These are phyloP conservation scores for Pseudogymnoascus sp. DNA, from an alignment of 2,329 filamentous ascomycete species.

Conservation along the genomic window DNA sequence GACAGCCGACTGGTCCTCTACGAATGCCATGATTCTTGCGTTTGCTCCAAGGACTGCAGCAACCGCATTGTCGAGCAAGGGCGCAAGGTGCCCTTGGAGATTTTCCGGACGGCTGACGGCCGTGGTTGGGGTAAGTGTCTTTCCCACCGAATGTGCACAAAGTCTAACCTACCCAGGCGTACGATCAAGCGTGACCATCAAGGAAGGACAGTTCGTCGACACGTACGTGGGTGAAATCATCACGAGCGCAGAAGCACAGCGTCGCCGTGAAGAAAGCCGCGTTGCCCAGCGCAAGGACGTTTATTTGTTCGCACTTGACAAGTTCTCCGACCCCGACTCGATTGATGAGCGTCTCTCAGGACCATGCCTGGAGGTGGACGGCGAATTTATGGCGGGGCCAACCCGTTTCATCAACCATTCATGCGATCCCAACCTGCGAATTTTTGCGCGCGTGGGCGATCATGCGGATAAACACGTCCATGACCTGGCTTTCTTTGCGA, in stretches of 20 bases:
- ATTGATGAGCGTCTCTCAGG: slow-evolving; percentile 48
- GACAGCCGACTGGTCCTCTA: slow-evolving; percentile 58
- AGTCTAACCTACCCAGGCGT: slow-evolving; percentile 41
- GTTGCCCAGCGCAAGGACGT: slow-evolving; percentile 59
- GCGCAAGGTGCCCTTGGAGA: slow-evolving; percentile 60
- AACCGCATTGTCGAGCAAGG: slow-evolving; percentile 72
- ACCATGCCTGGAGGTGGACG: slow-evolving; percentile 50
- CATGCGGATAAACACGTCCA: slow-evolving; percentile 67
- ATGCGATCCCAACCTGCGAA: slow-evolving; percentile 69
- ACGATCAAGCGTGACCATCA: slow-evolving; percentile 53
- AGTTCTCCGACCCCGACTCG: slow-evolving; percentile 56
- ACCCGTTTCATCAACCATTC: slow-evolving; percentile 79
- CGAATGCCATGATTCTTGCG: slow-evolving; percentile 68
- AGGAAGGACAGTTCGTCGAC: slow-evolving; percentile 70
- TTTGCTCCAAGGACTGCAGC: slow-evolving; percentile 55
- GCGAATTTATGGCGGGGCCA: slow-evolving; percentile 69
- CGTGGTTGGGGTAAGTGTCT: slow-evolving; percentile 62
- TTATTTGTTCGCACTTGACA: slow-evolving; percentile 76
- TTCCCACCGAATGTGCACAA: not conserved
- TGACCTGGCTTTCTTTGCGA: slow-evolving; percentile 68
- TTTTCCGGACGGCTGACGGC: slow-evolving; percentile 60
- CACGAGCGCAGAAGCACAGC: slow-evolving; percentile 53
- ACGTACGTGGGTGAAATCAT: slow-evolving; percentile 68
- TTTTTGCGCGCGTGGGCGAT: slow-evolving; percentile 72
- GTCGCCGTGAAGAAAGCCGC: slow-evolving; percentile 49